Percentiles rank a stretch among this genome's conserved stretches.
These are phyloP conservation scores for Penicillium paneum DNA, from an alignment of 2,329 filamentous ascomycete species.

Conservation along the genomic window DNA sequence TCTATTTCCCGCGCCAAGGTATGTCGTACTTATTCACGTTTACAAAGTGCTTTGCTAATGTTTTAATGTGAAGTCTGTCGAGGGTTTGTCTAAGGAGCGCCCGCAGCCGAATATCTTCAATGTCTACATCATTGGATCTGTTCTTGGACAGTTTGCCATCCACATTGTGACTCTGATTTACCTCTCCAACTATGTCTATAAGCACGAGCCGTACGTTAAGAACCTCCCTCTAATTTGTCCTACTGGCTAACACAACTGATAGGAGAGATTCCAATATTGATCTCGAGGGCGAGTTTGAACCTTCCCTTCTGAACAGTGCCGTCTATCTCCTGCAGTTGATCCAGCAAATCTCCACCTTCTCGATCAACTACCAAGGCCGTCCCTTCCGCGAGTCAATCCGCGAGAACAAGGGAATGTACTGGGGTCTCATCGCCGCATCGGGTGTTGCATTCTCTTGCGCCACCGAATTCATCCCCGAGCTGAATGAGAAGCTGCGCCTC, in stretches of 20 bases:
- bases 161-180: conserved; percentile 95
- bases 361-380: conserved; percentile 98
- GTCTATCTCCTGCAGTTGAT: conserved; percentile 97
- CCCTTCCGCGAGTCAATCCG: conserved; percentile 95
- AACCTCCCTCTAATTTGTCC: conserved; percentile 13
- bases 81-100: conserved; percentile 91
- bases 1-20: conserved; percentile 94
- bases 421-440: conserved; percentile 85
- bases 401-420: conserved; percentile 98
- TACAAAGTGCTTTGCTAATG: conserved; percentile 9
- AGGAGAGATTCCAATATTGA: conserved; percentile 66
- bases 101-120: conserved; percentile 99
- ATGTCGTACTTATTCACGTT: conserved; percentile 20
- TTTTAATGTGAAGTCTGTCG: conserved; percentile 62
- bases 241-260: conserved; percentile 28
- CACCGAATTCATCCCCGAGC: conserved; percentile 90
- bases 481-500: conserved; percentile 89
- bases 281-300: conserved; percentile 89
- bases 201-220: conserved; percentile 71
- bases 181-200: conserved; percentile 83
- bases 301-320: conserved; percentile 91
- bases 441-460: conserved; percentile 91
- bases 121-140: conserved; percentile 95
- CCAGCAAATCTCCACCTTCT: conserved; percentile 97
- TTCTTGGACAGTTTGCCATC: conserved; percentile 93